These are phyloP conservation scores for Aspergillus arachidicola DNA, from an alignment of 2,329 filamentous ascomycete genomes.

Conservation along the genomic window DNA sequence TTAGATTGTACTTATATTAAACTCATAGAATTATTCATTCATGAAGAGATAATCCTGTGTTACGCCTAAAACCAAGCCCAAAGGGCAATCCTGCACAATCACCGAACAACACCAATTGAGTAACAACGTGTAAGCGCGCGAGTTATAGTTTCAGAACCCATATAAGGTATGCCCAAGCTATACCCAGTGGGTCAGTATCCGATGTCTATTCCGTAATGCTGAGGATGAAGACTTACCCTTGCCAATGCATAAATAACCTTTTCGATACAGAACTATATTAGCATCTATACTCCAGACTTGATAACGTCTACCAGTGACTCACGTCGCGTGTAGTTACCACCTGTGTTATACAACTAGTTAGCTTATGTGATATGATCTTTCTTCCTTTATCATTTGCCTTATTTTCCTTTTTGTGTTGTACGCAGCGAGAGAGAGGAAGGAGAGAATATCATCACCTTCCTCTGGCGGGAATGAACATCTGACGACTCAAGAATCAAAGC, in stretches of 20 bases:
- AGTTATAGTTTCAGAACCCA: slow-evolving; percentile 4
- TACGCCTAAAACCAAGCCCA: neutral
- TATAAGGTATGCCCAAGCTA: slow-evolving; percentile 22
- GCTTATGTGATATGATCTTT: neutral
- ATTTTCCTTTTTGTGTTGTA: neutral
- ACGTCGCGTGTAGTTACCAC: slow-evolving; percentile 20
- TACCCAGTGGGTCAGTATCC: neutral
- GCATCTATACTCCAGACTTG: neutral
- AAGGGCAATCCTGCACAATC: neutral
- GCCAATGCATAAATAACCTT: slow-evolving; percentile 21
- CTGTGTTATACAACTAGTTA: slow-evolving; percentile 7
- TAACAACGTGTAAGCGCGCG: too few species aligned
- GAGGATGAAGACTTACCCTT: slow-evolving; percentile 9
- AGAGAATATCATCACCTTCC: slow-evolving; percentile 15
- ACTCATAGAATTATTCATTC: slow-evolving; percentile 1
- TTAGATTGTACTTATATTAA: neutral
- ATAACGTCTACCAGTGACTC: slow-evolving; percentile 1
- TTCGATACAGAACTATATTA: neutral
- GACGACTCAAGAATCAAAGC: slow-evolving; percentile 26
- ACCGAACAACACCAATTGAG: too few species aligned
- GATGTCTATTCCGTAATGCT: neutral
- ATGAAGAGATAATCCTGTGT: neutral
- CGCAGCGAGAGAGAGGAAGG: neutral
- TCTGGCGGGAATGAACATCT: neutral
- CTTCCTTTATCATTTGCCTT: neutral